A percentile compares a stretch with the other conserved stretches of the same genome.
Conservation (phyloP, 2,329 filamentous ascomycete genomes). For the Cercospora sojina region DNA sequence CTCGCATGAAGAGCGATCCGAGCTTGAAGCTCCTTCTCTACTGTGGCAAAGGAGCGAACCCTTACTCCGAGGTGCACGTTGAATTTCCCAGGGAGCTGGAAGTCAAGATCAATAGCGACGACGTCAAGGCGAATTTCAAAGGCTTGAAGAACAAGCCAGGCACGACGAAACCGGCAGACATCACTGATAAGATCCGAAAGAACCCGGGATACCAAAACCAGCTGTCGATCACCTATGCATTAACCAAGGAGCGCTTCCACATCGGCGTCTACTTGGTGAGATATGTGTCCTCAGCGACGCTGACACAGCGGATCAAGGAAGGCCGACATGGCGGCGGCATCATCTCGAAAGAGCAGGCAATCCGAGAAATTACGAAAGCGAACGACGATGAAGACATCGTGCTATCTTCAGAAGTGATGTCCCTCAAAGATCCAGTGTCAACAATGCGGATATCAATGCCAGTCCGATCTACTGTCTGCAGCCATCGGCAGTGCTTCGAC, state of each 20-base stretch:
- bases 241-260: conserved; percentile 70
- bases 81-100: conserved; percentile 91
- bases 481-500: conserved; percentile 93
- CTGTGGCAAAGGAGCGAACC: conserved; percentile 62
- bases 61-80: conserved; percentile 65
- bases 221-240: conserved; percentile 83
- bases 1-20: conserved; percentile 60
- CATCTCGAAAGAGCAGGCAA: conserved; percentile 76
- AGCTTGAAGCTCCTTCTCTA: conserved; percentile 76
- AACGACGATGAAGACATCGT: conserved; percentile 80
- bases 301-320: conserved; percentile 66
- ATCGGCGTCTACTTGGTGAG: conserved; percentile 74
- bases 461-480: conserved; percentile 75
- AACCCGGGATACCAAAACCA: conserved; percentile 70
- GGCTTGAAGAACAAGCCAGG: conserved; percentile 95
- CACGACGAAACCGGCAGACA: conserved; percentile 88
- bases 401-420: conserved; percentile 82
- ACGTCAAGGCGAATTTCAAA: conserved; percentile 88
- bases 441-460: conserved; percentile 78
- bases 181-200: conserved; percentile 73
- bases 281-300: conserved; percentile 66
- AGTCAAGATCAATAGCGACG: conserved; percentile 81
- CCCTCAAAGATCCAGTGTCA: conserved; percentile 87
- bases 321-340: conserved; percentile 52
- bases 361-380: conserved; percentile 76